phyloP scores from a whole-genome alignment of 2,329 filamentous ascomycete genomes.

The Bertia moriformis region DNA sequence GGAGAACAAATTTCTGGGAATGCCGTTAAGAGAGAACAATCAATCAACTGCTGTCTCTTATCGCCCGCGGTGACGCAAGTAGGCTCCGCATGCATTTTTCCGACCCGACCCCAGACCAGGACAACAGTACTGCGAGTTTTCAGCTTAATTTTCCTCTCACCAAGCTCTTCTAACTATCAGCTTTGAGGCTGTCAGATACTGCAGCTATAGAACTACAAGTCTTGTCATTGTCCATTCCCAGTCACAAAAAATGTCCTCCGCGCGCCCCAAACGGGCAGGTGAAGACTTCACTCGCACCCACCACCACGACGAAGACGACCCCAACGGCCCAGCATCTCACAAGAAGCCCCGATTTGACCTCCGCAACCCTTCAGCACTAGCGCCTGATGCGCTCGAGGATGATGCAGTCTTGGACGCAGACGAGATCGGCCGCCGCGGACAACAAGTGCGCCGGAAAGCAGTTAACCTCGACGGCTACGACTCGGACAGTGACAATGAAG shows the following conservation, averaged over 20 bases:
- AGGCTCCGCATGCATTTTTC: background rate
- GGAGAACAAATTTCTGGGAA: no score
- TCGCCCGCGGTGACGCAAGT: background rate
- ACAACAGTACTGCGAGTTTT: background rate
- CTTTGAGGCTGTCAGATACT: no score
- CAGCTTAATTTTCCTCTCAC: background rate
- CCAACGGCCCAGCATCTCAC: constrained; percentile 26
- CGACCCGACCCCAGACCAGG: background rate
- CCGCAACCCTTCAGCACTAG: constrained; percentile 84
- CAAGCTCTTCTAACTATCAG: no score
- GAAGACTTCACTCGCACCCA: constrained; percentile 69
- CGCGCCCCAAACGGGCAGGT: constrained; percentile 68
- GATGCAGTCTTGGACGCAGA: constrained; percentile 20
- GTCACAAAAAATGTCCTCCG: background rate
- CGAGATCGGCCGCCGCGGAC: background rate
- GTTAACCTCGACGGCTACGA: background rate
- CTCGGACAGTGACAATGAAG: constrained; percentile 1
- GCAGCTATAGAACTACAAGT: background rate
- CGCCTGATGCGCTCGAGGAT: constrained; percentile 60
- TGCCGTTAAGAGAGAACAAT: no score
- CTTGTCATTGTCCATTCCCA: background rate
- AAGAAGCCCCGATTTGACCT: constrained; percentile 89
- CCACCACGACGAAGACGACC: constrained; percentile 36
- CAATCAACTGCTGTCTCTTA: background rate
- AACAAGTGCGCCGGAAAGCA: constrained; percentile 1